Conservation (phyloP, 108 stramenopile species). For the Nitzschia inconspicua region DNA sequence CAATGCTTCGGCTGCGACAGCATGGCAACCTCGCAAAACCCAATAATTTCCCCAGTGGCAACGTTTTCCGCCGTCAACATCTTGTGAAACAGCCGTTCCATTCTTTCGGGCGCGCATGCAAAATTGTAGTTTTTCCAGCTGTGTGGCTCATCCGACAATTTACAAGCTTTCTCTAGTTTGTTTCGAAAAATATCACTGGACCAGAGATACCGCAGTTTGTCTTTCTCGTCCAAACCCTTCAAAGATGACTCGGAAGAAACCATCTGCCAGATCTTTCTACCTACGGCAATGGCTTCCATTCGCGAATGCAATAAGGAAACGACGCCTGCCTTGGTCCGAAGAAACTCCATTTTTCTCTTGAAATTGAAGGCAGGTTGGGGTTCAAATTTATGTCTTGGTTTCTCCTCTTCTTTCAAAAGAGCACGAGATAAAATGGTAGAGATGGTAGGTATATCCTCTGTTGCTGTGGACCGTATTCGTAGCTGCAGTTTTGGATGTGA, state of each 20-base stretch:
- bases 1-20: constrained; percentile 23
- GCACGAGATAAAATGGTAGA: constrained; percentile 20
- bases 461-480: constrained; percentile 28
- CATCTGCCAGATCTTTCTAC: constrained; percentile 12
- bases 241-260: not conserved
- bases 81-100: constrained; percentile 50
- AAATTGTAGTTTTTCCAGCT: constrained; percentile 65
- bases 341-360: constrained; percentile 5
- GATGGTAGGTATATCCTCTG: constrained; percentile 16
- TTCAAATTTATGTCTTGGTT: not conserved
- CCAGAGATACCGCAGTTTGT: constrained; percentile 38
- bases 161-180: constrained; percentile 41
- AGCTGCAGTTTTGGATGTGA: constrained; percentile 12
- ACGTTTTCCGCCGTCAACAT: constrained; percentile 66
- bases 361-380: constrained; percentile 16
- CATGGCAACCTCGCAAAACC: constrained; percentile 78
- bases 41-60: constrained; percentile 41
- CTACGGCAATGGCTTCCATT: constrained; percentile 41
- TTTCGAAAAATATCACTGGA: constrained; percentile 50
- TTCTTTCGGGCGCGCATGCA: constrained; percentile 39
- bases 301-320: constrained; percentile 30
- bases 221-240: constrained; percentile 8
- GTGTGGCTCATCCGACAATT: constrained; percentile 46
- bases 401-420: constrained; percentile 1
- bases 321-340: constrained; percentile 11